Percentiles rank a stretch among this genome's conserved stretches.
phyloP scores from a whole-genome alignment of 345 rosid species.

The Alliaria petiolata region DNA sequence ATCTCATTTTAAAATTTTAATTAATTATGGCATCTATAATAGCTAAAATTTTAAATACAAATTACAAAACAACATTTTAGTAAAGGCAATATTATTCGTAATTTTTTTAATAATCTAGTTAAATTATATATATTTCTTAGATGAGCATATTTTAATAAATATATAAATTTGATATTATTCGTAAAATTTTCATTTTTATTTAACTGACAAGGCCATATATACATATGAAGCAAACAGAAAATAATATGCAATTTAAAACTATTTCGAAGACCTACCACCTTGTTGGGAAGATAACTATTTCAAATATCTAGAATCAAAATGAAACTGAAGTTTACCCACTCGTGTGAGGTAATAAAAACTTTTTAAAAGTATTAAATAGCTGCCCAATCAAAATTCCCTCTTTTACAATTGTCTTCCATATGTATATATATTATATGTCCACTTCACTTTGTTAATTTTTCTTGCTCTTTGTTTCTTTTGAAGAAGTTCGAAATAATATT shows the following conservation, averaged over 20 bases:
- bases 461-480: not conserved
- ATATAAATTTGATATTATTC: no score
- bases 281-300: not conserved
- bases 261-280: not conserved
- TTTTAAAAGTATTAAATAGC: constrained; percentile 16
- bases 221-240: no score
- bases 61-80: not conserved
- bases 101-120: no score
- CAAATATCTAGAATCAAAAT: not conserved
- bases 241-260: not conserved
- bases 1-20: not conserved
- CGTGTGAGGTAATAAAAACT: not conserved
- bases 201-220: no score
- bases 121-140: no score
- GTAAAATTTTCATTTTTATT: no score
- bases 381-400: constrained; percentile 21
- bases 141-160: not conserved
- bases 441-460: not conserved
- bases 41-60: not conserved
- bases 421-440: not conserved
- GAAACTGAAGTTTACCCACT: not conserved
- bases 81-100: not conserved
- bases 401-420: not conserved
- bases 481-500: not conserved
- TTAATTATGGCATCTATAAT: no score